phyloP scores from a whole-genome alignment of 768 basidiomycete species.

The Mycena rosella region DNA sequence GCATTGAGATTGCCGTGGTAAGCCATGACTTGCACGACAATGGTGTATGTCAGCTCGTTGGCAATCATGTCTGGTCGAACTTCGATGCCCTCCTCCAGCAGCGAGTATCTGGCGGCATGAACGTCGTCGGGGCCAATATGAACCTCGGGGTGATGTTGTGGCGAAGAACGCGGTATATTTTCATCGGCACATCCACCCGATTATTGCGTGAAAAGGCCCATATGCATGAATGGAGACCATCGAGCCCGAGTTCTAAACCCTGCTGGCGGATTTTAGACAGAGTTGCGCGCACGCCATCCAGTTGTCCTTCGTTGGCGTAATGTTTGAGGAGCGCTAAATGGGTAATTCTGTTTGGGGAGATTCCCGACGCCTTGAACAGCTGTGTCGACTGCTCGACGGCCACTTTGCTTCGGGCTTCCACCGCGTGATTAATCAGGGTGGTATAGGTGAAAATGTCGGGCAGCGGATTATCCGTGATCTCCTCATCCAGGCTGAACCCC shows the following conservation, averaged over 20 bases:
- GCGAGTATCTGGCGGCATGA: constrained; percentile 48
- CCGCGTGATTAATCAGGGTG: constrained; percentile 74
- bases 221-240: constrained; percentile 77
- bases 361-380: constrained; percentile 66
- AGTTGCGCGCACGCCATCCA: constrained; percentile 68
- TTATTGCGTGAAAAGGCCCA: constrained; percentile 73
- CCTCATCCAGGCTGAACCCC: constrained; percentile 30
- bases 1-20: constrained; percentile 76
- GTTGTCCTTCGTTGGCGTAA: constrained; percentile 60
- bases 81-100: constrained; percentile 61
- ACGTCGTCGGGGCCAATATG: constrained; percentile 51
- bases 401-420: constrained; percentile 57
- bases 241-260: constrained; percentile 66
- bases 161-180: constrained; percentile 75
- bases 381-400: constrained; percentile 64
- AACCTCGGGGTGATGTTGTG: constrained; percentile 58
- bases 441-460: constrained; percentile 82
- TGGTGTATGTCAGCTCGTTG: constrained; percentile 75
- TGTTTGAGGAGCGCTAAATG: constrained; percentile 71
- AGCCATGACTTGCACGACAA: constrained; percentile 76
- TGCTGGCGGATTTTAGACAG: constrained; percentile 66
- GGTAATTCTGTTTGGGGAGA: constrained; percentile 72
- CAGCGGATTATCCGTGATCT: constrained; percentile 31
- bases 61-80: constrained; percentile 62
- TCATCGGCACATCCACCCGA: constrained; percentile 66